phyloP scores from a whole-genome alignment of 805 yeast species.

The Barnettozyma botsteinii region DNA sequence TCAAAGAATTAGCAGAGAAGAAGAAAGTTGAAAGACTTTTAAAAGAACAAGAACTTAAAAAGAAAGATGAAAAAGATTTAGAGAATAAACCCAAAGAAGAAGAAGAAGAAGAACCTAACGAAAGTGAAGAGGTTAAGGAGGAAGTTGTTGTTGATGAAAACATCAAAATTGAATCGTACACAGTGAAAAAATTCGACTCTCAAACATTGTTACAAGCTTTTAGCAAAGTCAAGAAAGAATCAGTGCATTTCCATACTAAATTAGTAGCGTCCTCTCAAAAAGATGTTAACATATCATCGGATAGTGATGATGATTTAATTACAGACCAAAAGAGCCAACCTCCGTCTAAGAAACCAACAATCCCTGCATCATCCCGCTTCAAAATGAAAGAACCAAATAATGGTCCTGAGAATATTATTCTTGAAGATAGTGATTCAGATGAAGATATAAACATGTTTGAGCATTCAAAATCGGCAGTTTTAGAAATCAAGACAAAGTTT shows the following conservation, averaged over 20 bases:
- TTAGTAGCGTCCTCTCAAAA: background rate
- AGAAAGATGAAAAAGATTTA: constrained; percentile 9
- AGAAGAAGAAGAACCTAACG: constrained; percentile 7
- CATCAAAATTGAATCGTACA: constrained; percentile 11
- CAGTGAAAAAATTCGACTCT: constrained; percentile 18
- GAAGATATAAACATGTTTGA: constrained; percentile 12
- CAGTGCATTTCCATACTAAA: constrained; percentile 2
- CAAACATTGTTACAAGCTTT: constrained; percentile 21
- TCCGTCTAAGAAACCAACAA: background rate
- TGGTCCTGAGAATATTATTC: constrained; percentile 9
- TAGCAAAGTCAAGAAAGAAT: constrained; percentile 5
- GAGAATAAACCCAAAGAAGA: constrained; percentile 5
- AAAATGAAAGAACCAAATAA: constrained; percentile 6
- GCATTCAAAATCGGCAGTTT: constrained; percentile 29
- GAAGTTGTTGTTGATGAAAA: background rate
- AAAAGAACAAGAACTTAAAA: constrained; percentile 15
- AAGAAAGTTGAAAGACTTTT: constrained; percentile 19
- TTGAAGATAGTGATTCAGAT: constrained; percentile 22
- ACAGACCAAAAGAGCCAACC: no score
- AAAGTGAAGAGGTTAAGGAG: constrained; percentile 10
- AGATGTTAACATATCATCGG: constrained; percentile 10
- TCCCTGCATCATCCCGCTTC: background rate
- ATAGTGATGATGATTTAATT: constrained; percentile 13
- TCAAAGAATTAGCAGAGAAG: constrained; percentile 19
- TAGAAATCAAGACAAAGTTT: constrained; percentile 31